These are phyloP conservation scores for Phialemoniopsis sp. DNA, from an alignment of 2,329 filamentous ascomycete species.

Conservation along the genomic window DNA sequence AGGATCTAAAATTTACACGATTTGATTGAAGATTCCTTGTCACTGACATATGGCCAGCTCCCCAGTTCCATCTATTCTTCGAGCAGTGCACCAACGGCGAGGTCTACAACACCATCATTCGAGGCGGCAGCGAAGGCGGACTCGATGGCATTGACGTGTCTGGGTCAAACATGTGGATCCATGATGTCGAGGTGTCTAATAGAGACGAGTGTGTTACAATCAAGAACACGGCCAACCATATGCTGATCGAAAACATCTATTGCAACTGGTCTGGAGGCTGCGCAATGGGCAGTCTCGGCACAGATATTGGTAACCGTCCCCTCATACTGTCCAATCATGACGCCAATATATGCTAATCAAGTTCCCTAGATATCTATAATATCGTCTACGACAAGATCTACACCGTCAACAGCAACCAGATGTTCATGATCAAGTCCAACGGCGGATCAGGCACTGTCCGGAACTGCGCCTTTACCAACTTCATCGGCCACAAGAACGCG, in stretches of 20 bases:
- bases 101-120: conserved; percentile 50
- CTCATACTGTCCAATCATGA: too few relatives aligned
- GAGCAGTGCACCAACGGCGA: conserved; percentile 39
- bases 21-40: too few relatives aligned
- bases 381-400: conserved; percentile 54
- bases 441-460: conserved; percentile 50
- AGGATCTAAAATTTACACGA: conserved; percentile 31
- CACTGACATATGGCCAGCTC: too few relatives aligned
- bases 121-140: conserved; percentile 43
- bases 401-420: conserved; percentile 56
- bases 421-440: conserved; percentile 60
- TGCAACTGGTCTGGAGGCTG: conserved; percentile 57
- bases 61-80: conserved; percentile 15
- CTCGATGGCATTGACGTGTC: conserved; percentile 54
- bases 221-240: conserved; percentile 42
- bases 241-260: conserved; percentile 56
- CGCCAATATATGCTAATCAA: too few relatives aligned
- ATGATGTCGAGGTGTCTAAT: conserved; percentile 59
- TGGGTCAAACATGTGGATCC: conserved; percentile 51
- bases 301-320: conserved; percentile 30
- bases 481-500: conserved; percentile 55
- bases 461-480: conserved; percentile 50
- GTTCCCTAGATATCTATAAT: conserved; percentile 37
- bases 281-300: conserved; percentile 50
- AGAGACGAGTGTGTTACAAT: conserved; percentile 48